Evolutionary conservation across 306 rosid species (phyloP), one percentile per base, ranked within the genome.

Genomic region (Myrica gale): DNA sequence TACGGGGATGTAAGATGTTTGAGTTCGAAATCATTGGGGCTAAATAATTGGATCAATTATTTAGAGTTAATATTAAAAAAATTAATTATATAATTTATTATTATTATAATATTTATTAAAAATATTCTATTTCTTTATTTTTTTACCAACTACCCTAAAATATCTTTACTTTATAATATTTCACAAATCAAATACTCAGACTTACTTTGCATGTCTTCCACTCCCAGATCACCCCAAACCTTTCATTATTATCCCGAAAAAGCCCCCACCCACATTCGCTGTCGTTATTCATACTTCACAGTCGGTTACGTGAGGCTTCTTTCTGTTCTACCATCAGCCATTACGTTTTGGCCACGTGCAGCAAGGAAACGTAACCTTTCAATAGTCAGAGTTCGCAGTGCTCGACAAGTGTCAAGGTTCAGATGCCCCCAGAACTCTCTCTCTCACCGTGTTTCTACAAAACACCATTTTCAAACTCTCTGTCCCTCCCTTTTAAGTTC

Each of bases 391-490:
- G 72, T 76, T 74, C 82, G 73, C 65, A 0, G 47, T 21, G 7
- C 3, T 4, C 58, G 81, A 73, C 88, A 90, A 90, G 88, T 84
- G 95, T 79, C 89, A 37, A 2, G 7, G 7, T 4, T 0, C 9
- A 58, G 82, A 81, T 73, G 75, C 71, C 47, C 86, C 75, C 74
- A 68, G 75, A 83, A 69, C 69, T 39, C 68, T 20, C 78, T 32
- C 72, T 23, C 80, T 11, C 69, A 62, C 71, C 69, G 72, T 54
- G 74, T 56, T 48, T 72, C 71, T 20, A 9, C 50, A 42, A 55
- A 69, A 13, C 44, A 26, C 69, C 83, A 54, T 61, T 78, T 84
- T 90, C 90, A 86, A 90, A 86, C 84, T 32, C 65, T 46, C 73
- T 73, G 82, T 82, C 84, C 84, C 88, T 81, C 80, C 74, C 73